Evolutionary conservation across 2,329 filamentous ascomycete species (phyloP).

Genomic region (Grosmannia serpens): DNA sequence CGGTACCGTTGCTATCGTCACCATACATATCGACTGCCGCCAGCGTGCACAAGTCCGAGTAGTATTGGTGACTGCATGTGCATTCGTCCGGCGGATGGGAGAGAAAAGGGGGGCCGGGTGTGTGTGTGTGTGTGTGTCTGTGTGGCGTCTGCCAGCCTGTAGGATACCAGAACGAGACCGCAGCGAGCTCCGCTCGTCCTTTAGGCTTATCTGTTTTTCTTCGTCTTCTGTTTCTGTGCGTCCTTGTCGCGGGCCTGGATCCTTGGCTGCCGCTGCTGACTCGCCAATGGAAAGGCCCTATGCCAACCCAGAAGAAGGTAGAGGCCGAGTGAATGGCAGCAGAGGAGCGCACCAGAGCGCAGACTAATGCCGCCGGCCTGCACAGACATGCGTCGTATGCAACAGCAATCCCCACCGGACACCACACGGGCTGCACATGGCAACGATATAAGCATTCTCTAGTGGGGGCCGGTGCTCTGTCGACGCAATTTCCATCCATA

Average conservation of each 20-base stretch:
- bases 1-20: background rate
- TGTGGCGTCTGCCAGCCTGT: too few relatives aligned
- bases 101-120: too few relatives aligned
- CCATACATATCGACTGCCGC: background rate
- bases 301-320: background rate
- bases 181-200: background rate
- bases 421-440: background rate
- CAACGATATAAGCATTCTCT: background rate
- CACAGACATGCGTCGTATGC: background rate
- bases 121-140: too few relatives aligned
- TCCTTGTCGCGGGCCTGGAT: background rate
- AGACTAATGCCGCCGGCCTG: background rate
- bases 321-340: background rate
- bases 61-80: background rate
- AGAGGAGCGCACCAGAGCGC: background rate
- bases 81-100: background rate
- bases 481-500: background rate
- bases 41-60: background rate
- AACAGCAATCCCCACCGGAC: background rate
- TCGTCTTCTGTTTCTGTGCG: background rate
- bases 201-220: background rate
- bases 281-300: background rate
- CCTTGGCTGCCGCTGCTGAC: background rate
- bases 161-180: too few relatives aligned
- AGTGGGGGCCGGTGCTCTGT: background rate